Evolutionary conservation across 1,139 yeast species (phyloP), one percentile per base, ranked within the genome.

Genomic region (Pichia sp.): DNA sequence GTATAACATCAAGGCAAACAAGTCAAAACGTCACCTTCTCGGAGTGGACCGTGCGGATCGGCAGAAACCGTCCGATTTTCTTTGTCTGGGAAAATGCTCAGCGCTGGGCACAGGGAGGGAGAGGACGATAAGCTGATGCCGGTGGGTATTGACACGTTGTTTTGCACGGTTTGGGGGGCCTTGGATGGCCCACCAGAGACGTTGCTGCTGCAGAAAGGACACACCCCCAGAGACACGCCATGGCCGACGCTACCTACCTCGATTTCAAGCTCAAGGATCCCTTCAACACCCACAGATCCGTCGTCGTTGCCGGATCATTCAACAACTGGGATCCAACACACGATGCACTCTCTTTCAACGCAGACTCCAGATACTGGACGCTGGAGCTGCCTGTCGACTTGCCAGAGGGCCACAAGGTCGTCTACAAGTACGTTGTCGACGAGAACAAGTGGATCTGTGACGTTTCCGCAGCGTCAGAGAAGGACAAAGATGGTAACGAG

Each of bases 371-470:
- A 15, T 21, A 20, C n/a, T 55, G 57, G 58, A 19, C 24, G 4
- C 24, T 31, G 10, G 38, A 40, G 2, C 11, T 51, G 14, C n/a
- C 42, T 7, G 42, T 46, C 1, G 45, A 45, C 12, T 19, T 37
- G 5, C 40, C 47, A 6, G 42, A 33, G 10, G 45, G 50, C 30
- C 52, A 53, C 7, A 58, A 58, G 38, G 42, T 59, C 18, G 37
- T 46, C 18, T 62, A 58, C 47, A 62, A 62, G 42, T 62, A 56
- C 44, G 59, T 62, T 7, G 51, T 53, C 9, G 50, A 60, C 40
- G 54, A 47, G 2, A 21, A 34, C 2, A 48, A 49, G 9, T 62
- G 66, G 66, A 40, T 59, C 7, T 56, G 56, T 45, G 57, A 59
- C 43, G 35, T 22, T 1, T 14, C 38, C 4, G 44, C 48, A 19